Evolutionary conservation across 2,329 filamentous ascomycete genomes (phyloP).

Genomic region (Thelonectria olida): DNA sequence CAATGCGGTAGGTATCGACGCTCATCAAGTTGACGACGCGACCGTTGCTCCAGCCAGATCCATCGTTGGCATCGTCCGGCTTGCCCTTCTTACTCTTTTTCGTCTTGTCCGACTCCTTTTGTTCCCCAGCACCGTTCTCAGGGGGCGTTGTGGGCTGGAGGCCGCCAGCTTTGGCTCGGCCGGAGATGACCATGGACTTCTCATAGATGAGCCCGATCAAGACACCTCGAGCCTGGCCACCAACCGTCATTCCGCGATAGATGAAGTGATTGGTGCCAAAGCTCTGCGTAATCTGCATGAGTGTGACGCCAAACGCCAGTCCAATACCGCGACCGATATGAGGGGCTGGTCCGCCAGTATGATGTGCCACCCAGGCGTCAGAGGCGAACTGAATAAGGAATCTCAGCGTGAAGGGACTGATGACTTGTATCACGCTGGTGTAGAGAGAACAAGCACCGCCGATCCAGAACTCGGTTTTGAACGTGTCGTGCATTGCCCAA

Average conservation of each 20-base stretch:
- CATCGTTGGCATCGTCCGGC: slow-evolving; percentile 63
- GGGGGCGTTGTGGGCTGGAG: slow-evolving; percentile 43
- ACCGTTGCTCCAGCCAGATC: slow-evolving; percentile 90
- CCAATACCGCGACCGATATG: slow-evolving; percentile 80
- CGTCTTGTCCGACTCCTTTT: slow-evolving; percentile 51
- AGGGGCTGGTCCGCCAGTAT: slow-evolving; percentile 63
- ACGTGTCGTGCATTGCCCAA: slow-evolving; percentile 87
- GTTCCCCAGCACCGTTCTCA: slow-evolving; percentile 58
- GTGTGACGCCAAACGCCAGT: slow-evolving; percentile 82
- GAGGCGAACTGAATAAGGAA: slow-evolving; percentile 88
- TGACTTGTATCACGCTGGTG: slow-evolving; percentile 79
- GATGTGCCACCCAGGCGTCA: slow-evolving; percentile 76
- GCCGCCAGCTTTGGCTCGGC: slow-evolving; percentile 86
- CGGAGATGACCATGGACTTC: slow-evolving; percentile 90
- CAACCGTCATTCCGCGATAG: slow-evolving; percentile 90
- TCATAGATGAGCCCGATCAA: slow-evolving; percentile 90
- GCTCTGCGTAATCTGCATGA: slow-evolving; percentile 87
- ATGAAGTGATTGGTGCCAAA: slow-evolving; percentile 89
- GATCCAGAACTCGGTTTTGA: slow-evolving; percentile 84
- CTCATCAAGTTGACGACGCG: slow-evolving; percentile 94
- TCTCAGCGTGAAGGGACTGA: slow-evolving; percentile 85
- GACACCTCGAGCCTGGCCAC: slow-evolving; percentile 82
- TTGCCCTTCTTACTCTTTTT: slow-evolving; percentile 52
- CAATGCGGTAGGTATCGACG: slow-evolving; percentile 91
- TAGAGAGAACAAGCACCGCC: slow-evolving; percentile 81